Conservation (phyloP, 441 rosid species). For the Gossypium gossypioides region DNA sequence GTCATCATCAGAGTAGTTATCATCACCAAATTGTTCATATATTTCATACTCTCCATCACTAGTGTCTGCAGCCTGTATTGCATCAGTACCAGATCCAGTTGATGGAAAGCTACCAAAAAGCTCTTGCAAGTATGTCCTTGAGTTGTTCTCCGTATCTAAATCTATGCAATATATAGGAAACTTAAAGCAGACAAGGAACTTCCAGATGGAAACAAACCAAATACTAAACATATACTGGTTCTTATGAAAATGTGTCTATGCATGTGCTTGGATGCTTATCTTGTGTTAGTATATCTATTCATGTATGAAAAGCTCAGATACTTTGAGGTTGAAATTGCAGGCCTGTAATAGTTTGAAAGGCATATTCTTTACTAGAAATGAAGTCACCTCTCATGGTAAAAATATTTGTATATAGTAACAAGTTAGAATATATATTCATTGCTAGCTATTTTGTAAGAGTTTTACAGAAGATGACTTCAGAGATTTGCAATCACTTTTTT, state of each 20-base stretch:
- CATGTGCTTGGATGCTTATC: neutral
- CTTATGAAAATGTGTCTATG: neutral
- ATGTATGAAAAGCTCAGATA: neutral
- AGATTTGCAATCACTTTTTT: neutral
- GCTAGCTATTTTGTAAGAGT: neutral
- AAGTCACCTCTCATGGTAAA: neutral
- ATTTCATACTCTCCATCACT: conserved; percentile 81
- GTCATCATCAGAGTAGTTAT: conserved; percentile 33
- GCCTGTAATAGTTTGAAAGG: neutral
- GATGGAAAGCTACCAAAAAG: conserved; percentile 80
- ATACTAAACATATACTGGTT: neutral
- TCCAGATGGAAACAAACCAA: neutral
- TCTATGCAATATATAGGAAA: conserved; percentile 38
- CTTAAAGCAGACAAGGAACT: conserved; percentile 12
- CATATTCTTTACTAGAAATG: neutral
- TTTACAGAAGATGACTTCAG: neutral
- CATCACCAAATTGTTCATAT: conserved; percentile 71
- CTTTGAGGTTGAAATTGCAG: neutral
- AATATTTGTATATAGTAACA: neutral
- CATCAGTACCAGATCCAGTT: conserved; percentile 31
- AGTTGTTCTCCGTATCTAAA: conserved; percentile 56
- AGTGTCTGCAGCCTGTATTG: conserved; percentile 33
- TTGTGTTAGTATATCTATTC: neutral
- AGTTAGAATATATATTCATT: neutral
- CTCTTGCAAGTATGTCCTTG: conserved; percentile 74